Evolutionary conservation across 2,329 filamentous ascomycete genomes (phyloP).

Genomic region (Westerdykella ornata): DNA sequence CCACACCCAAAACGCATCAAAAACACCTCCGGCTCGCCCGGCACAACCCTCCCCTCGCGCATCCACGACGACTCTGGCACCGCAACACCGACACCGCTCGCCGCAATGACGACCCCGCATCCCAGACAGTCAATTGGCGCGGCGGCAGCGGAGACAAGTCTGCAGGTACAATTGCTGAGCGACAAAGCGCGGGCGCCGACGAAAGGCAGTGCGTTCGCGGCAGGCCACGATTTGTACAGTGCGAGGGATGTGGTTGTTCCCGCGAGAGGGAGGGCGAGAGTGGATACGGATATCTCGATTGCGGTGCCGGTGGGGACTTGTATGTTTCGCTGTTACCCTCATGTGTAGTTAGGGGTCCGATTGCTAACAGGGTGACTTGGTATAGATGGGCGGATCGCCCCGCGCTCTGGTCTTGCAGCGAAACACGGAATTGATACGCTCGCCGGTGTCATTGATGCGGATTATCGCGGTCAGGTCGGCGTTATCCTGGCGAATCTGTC

Average conservation of each 20-base stretch:
- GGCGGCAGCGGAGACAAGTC: slow-evolving; percentile 40
- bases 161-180: slow-evolving; percentile 84
- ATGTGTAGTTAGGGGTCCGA: not conserved
- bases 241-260: slow-evolving; percentile 69
- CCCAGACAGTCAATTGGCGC: slow-evolving; percentile 16
- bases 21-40: slow-evolving; percentile 44
- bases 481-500: slow-evolving; percentile 90
- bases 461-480: slow-evolving; percentile 92
- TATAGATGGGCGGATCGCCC: slow-evolving; percentile 82
- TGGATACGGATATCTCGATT: slow-evolving; percentile 87
- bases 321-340: slow-evolving; percentile 42
- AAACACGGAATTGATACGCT: slow-evolving; percentile 97
- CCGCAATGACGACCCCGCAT: slow-evolving; percentile 7
- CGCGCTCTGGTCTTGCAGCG: slow-evolving; percentile 79
- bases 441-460: slow-evolving; percentile 93
- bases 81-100: slow-evolving; percentile 33
- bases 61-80: slow-evolving; percentile 28
- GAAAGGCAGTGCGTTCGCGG: slow-evolving; percentile 79
- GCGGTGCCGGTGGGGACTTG: slow-evolving; percentile 86
- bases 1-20: slow-evolving; percentile 77
- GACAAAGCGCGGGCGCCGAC: slow-evolving; percentile 75
- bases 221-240: slow-evolving; percentile 88
- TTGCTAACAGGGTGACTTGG: slow-evolving; percentile 2
- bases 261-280: slow-evolving; percentile 72
- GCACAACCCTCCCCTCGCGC: slow-evolving; percentile 21